A percentile compares a stretch with the other conserved stretches of the same genome.
These are phyloP conservation scores for Kazachstania sp. DNA, from an alignment of 1,139 yeast species.

Conservation along the genomic window DNA sequence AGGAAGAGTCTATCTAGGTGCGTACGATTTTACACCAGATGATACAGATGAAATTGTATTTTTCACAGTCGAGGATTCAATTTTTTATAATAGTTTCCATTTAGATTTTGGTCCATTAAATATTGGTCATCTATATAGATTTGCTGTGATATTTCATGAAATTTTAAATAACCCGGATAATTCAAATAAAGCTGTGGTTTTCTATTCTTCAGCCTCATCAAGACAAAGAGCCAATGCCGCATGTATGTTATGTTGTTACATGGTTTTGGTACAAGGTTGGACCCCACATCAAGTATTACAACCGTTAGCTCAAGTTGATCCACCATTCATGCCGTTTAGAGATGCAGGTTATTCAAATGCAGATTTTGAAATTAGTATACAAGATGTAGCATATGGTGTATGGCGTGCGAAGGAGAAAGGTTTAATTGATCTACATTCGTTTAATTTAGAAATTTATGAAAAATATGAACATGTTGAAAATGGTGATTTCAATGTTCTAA, in stretches of 20 bases:
- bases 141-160: conserved; percentile 90
- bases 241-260: conserved; percentile 84
- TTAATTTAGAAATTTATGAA: conserved; percentile 88
- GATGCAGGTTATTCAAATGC: conserved; percentile 97
- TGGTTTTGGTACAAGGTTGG: conserved; percentile 95
- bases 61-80: conserved; percentile 85
- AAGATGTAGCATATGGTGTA: conserved; percentile 89
- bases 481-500: conserved; percentile 87
- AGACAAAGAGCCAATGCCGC: conserved; percentile 90
- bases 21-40: conserved; percentile 70
- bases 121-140: conserved; percentile 84
- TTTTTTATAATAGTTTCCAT: conserved; percentile 88
- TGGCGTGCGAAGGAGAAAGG: conserved; percentile 98
- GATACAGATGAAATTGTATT: conserved; percentile 72
- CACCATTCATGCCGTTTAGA: conserved; percentile 89
- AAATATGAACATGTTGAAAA: conserved; percentile 92
- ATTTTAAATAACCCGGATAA: conserved; percentile 77
- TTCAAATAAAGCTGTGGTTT: conserved; percentile 81
- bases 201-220: conserved; percentile 75
- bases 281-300: conserved; percentile 96
- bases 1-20: conserved; percentile 86
- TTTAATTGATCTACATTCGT: conserved; percentile 76
- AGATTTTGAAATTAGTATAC: conserved; percentile 86
- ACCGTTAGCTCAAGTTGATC: conserved; percentile 85
- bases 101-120: conserved; percentile 94